phyloP scores from a whole-genome alignment of 352 stramenopile genomes.

The Phytopythium litorale region DNA sequence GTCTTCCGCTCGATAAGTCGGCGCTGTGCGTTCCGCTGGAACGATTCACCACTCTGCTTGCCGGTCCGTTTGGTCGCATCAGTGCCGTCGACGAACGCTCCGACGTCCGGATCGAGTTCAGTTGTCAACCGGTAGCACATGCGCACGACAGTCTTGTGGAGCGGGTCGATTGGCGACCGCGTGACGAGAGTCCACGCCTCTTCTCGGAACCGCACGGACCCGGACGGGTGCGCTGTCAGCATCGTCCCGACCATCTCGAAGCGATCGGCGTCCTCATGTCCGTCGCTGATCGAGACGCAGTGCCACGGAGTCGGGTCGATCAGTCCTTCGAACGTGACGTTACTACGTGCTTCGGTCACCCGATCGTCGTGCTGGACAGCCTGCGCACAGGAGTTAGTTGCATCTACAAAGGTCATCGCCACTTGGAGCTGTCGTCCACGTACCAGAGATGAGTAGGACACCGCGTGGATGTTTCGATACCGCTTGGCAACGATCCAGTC shows the following conservation, averaged over 20 bases:
- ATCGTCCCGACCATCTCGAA: background rate
- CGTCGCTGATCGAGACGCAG: background rate
- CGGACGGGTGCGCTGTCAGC: background rate
- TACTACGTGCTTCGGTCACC: background rate
- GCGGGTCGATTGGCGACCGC: background rate
- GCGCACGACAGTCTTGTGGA: background rate
- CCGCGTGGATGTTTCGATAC: background rate
- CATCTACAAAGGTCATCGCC: too few relatives aligned
- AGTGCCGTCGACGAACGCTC: background rate
- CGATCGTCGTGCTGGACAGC: background rate
- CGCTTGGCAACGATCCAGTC: background rate
- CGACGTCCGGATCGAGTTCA: background rate
- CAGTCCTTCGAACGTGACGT: background rate
- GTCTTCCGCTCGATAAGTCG: background rate
- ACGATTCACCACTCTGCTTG: background rate
- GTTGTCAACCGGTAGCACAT: conserved; percentile 3
- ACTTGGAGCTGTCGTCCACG: background rate
- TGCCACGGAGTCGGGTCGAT: background rate
- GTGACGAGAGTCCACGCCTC: background rate
- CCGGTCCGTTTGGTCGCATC: too few relatives aligned
- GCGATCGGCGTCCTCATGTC: background rate
- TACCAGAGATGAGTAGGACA: background rate
- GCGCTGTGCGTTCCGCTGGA: background rate
- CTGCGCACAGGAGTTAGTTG: background rate
- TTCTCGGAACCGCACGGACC: background rate